Evolutionary conservation across 2,329 filamentous ascomycete genomes (phyloP).

Genomic region (Colletotrichum tofieldiae): DNA sequence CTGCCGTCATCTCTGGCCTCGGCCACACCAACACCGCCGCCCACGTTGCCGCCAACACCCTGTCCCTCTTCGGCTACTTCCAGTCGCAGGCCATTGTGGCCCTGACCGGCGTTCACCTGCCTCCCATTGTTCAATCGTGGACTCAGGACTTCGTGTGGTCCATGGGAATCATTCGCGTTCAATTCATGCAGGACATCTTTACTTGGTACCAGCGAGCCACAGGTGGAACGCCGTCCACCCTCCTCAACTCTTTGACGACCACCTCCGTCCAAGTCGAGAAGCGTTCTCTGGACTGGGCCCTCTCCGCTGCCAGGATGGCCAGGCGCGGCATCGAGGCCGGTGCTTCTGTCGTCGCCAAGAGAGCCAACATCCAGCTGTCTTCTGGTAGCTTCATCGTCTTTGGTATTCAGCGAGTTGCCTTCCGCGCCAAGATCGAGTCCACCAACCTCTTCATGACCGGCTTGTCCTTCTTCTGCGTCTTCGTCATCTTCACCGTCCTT

Average conservation of each 20-base stretch:
- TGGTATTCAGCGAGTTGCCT: constrained; percentile 92
- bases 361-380: constrained; percentile 67
- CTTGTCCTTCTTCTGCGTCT: constrained; percentile 88
- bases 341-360: constrained; percentile 61
- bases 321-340: constrained; percentile 62
- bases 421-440: constrained; percentile 85
- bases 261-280: constrained; percentile 90
- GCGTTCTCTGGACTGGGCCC: constrained; percentile 58
- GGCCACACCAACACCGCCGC: constrained; percentile 95
- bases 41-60: constrained; percentile 92
- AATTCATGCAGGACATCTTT: constrained; percentile 89
- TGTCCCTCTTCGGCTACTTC: constrained; percentile 96
- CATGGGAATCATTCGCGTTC: constrained; percentile 92
- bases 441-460: constrained; percentile 97
- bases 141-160: constrained; percentile 99
- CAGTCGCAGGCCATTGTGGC: constrained; percentile 94
- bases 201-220: constrained; percentile 98
- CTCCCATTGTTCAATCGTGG: constrained; percentile 92
- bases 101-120: constrained; percentile 84
- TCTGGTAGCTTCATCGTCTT: constrained; percentile 76
- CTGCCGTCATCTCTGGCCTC: constrained; percentile 89
- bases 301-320: constrained; percentile 54
- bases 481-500: constrained; percentile 82
- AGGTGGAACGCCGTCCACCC: constrained; percentile 85
- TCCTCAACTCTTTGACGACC: constrained; percentile 81